Percentiles rank a stretch among this genome's conserved stretches.
phyloP scores from a whole-genome alignment of 2,329 filamentous ascomycete species.

The Parascedosporium putredinis region DNA sequence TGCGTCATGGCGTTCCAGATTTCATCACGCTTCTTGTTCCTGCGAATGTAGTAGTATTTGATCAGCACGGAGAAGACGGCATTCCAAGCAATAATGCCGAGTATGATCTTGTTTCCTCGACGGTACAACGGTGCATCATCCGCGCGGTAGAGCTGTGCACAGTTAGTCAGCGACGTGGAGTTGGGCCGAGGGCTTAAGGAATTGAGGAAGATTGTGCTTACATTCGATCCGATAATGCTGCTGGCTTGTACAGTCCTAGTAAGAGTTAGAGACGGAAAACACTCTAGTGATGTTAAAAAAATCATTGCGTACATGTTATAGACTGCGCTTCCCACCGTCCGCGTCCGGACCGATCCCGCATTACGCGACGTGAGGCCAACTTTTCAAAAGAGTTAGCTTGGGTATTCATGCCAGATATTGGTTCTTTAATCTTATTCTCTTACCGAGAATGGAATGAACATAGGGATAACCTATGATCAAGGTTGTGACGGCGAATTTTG shows the following conservation, averaged over 20 bases:
- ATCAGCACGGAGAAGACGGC: conserved; percentile 25
- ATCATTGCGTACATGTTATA: conserved; percentile 30
- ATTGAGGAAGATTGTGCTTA: neutral
- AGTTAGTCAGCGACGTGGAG: neutral
- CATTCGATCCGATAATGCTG: conserved; percentile 33
- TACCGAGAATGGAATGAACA: conserved; percentile 12
- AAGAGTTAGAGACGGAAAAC: too few species aligned
- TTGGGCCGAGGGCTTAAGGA: neutral
- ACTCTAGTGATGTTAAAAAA: too few species aligned
- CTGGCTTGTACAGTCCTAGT: too few species aligned
- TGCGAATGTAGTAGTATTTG: conserved; percentile 29
- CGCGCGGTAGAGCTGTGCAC: conserved; percentile 29
- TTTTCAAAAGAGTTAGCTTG: conserved; percentile 17
- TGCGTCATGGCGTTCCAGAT: conserved; percentile 9
- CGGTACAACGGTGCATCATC: conserved; percentile 32
- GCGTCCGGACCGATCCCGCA: conserved; percentile 48
- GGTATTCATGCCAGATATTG: neutral
- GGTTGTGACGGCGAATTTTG: conserved; percentile 19
- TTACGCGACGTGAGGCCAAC: conserved; percentile 43
- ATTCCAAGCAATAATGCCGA: conserved; percentile 16
- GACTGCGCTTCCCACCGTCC: conserved; percentile 49
- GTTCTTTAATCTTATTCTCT: too few species aligned
- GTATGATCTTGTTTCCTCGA: conserved; percentile 31
- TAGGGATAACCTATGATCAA: conserved; percentile 23
- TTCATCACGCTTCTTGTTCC: conserved; percentile 18